Percentiles rank a stretch among this genome's conserved stretches.
These are phyloP conservation scores for Aphanomyces cochlioides DNA, from an alignment of 352 stramenopile species.

Conservation along the genomic window DNA sequence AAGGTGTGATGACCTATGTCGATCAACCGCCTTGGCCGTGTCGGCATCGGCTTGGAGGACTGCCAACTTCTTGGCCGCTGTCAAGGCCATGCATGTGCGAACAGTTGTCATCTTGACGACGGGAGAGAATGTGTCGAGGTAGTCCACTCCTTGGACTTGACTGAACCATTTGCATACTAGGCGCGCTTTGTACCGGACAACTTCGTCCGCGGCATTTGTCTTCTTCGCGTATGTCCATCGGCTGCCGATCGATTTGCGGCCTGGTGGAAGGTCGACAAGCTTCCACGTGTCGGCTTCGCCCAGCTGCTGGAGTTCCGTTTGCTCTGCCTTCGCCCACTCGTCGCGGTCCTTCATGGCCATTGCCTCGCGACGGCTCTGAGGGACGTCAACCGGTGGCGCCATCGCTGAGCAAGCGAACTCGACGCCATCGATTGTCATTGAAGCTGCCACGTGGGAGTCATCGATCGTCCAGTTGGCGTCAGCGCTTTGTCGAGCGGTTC, in stretches of 20 bases:
- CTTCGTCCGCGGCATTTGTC: slow-evolving; percentile 34
- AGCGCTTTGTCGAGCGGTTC: background rate
- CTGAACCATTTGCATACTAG: slow-evolving; percentile 38
- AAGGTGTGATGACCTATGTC: background rate
- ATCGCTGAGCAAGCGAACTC: slow-evolving; percentile 1
- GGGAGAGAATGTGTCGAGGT: slow-evolving; percentile 37
- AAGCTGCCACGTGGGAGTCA: background rate
- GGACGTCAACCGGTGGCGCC: background rate
- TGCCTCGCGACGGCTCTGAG: slow-evolving; percentile 2
- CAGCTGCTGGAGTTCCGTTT: slow-evolving; percentile 15
- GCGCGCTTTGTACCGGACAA: slow-evolving; percentile 39
- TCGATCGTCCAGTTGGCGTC: background rate
- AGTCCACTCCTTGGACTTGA: slow-evolving; percentile 38
- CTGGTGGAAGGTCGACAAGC: slow-evolving; percentile 10
- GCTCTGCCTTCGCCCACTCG: slow-evolving; percentile 7
- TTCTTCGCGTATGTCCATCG: slow-evolving; percentile 44
- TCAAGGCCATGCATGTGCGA: slow-evolving; percentile 31
- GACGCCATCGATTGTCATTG: slow-evolving; percentile 7
- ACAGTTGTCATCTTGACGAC: slow-evolving; percentile 45
- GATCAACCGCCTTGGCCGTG: background rate
- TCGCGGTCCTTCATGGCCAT: background rate
- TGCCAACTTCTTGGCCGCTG: slow-evolving; percentile 24
- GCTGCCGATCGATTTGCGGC: slow-evolving; percentile 32
- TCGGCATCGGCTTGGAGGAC: slow-evolving; percentile 39
- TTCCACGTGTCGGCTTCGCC: background rate